Evolutionary conservation across 2,329 filamentous ascomycete genomes (phyloP), one percentile per base, ranked within the genome.

Genomic region (Rutstroemia sp.): DNA sequence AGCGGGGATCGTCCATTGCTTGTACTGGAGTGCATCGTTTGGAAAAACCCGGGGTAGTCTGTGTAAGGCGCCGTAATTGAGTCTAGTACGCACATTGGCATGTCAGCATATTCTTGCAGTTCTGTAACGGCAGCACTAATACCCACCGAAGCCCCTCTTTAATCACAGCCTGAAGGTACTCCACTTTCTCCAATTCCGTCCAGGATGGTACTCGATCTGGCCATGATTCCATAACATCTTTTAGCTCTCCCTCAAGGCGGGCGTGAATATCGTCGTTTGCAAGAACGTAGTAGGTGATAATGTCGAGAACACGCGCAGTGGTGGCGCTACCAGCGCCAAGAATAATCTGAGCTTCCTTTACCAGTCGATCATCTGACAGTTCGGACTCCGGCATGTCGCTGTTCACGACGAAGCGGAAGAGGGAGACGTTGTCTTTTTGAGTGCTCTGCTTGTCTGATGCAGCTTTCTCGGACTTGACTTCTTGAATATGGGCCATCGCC

Each of bases 311-410:
- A 53, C 64, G 64, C 16, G 63, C 66, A 1, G 65, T 69, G 0
- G 70, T 75, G 27, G 72, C 69, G 34, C 68, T 70, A 2, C 70
- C 73, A 5, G 71, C 72, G 1, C 46, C 53, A 4, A 63, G 63
- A 5, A 70, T 64, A 0, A 73, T 38, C 2, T 64, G 60, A 14
- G 64, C 66, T 16, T 75, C 72, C 2, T 66, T 61, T 2, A 58
- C 58, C 2, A 74, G 61, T 0, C 72, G 64, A 1, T 56, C 44
- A 0, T 64, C 38, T 0, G 65, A 60, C 55, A 71, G 71, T 51
- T 78, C 73, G 4, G 71, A 63, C 1, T 60, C 64, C 6, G 65
- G 71, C 27, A 77, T 45, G 0, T 67, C 59, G 2, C 69, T 69
- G 34, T 70, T 67, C 4, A 69, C 30, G 1, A 62, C 42, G 21